Evolutionary conservation across 225 moss, liverwort and hornwort genomes (phyloP), one percentile per base, ranked within the genome.

Genomic region (Sphagnum tenellum): DNA sequence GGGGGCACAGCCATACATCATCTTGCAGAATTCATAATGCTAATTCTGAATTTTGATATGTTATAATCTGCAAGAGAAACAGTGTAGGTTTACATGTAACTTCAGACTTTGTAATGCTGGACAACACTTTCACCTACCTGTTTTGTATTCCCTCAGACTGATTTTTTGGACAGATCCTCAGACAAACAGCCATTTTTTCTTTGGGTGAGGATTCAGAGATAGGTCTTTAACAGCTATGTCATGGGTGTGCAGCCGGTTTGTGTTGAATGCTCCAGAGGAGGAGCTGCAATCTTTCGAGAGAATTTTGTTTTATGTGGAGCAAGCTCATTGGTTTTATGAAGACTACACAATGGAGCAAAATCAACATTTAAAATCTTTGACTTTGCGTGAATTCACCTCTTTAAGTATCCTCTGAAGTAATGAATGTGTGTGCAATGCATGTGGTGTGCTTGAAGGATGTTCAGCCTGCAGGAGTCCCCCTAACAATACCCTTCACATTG

Each of bases 291-390:
- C 98, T 0, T 98, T 98, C 49, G 98, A 98, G 70, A 86, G 98
- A 66, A 90, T 98, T 59, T 65, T 98, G 44, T 98, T 98, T 65
- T 85, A 86, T 2, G 89, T 98, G 55, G 98, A 98, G 82, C 92
- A 98, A 68, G 98, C 98, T 47, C 98, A 93, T 85, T 98, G 98
- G 98, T 98, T 98, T 44, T 93, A 98, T 29, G 93, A 98, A 60
- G 98, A 98, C 60, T 93, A 98, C 48, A 83, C 96, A 4, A 93
- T 98, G 96, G 98, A 98, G 66, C 98, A 98, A 72, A 89, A 90
- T 66, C 66, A 69, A 46, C 64, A 88, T 45, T 68, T 98, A 4
- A 98, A 98, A 71, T 80, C 83, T 9, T 63, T 98, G 54, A 74
- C 84, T 0, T 85, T 98, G 12, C 93, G 98, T 1, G 98, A 98